A percentile compares a stretch with the other conserved stretches of the same genome.
phyloP scores from a whole-genome alignment of 1,284 basidiomycete genomes.

The Ustilago bromivora region DNA sequence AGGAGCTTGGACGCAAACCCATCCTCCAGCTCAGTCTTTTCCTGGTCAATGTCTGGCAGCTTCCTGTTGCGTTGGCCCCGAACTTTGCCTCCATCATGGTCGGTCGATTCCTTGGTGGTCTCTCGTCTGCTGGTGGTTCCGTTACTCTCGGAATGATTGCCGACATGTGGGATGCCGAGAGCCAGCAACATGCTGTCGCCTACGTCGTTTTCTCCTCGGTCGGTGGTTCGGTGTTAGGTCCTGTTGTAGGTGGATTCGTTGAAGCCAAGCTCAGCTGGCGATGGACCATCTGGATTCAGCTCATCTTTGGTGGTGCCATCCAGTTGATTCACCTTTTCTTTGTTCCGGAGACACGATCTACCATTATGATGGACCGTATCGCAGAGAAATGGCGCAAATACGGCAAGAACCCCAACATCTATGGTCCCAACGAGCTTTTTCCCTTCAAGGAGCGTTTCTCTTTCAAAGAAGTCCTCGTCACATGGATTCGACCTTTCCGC shows the following conservation, averaged over 20 bases:
- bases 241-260: constrained; percentile 62
- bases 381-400: constrained; percentile 69
- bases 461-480: constrained; percentile 67
- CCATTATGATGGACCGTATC: constrained; percentile 70
- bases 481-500: constrained; percentile 70
- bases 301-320: constrained; percentile 70
- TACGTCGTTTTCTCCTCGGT: constrained; percentile 67
- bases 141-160: constrained; percentile 71
- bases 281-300: constrained; percentile 71
- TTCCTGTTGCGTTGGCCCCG: constrained; percentile 51
- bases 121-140: constrained; percentile 70
- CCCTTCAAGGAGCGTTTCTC: constrained; percentile 67
- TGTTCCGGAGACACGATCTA: constrained; percentile 71
- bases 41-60: constrained; percentile 69
- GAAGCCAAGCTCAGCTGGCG: constrained; percentile 37
- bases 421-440: constrained; percentile 70
- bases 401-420: constrained; percentile 47
- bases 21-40: constrained; percentile 66
- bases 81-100: constrained; percentile 68
- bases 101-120: constrained; percentile 69
- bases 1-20: constrained; percentile 68
- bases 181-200: constrained; percentile 68
- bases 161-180: constrained; percentile 68
- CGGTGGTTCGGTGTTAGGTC: constrained; percentile 70
- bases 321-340: constrained; percentile 70